Percentiles rank a stretch among this genome's conserved stretches.
phyloP scores from a whole-genome alignment of 129 eudicot genomes.

The Centaurea solstitialis region DNA sequence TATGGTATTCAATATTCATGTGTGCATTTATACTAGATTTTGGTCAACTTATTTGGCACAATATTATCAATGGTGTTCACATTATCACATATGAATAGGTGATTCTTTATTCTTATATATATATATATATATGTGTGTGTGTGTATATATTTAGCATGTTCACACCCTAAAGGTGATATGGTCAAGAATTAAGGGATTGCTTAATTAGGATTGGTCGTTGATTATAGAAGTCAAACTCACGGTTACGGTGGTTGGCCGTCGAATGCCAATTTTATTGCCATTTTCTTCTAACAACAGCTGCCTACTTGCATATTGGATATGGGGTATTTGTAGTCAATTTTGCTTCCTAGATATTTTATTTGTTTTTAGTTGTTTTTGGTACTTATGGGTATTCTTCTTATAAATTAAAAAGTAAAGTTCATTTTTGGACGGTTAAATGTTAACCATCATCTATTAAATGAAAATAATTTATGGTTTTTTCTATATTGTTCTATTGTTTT shows the following conservation, averaged over 20 bases:
- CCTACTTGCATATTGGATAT: neutral
- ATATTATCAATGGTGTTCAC: constrained; percentile 8
- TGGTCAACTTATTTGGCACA: constrained; percentile 8
- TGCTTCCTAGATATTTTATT: neutral
- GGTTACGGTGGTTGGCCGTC: neutral
- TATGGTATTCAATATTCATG: neutral
- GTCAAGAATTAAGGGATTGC: neutral
- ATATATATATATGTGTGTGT: too few species aligned
- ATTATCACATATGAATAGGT: constrained; percentile 2
- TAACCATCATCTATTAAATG: neutral
- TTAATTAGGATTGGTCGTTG: neutral
- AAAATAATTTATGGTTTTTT: neutral
- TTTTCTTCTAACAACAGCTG: neutral
- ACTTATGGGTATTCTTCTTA: too few species aligned
- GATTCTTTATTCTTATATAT: neutral
- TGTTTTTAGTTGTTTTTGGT: neutral
- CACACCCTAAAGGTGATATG: neutral
- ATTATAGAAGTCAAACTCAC: neutral
- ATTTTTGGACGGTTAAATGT: neutral
- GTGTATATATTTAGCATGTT: neutral
- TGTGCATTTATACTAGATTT: constrained; percentile 7
- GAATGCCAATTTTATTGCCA: neutral
- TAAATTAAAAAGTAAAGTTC: too few species aligned
- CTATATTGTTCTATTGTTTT: neutral
- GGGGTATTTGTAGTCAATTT: neutral